These are phyloP conservation scores for Tylopilus subfusipes DNA, from an alignment of 768 basidiomycete genomes.

Conservation along the genomic window DNA sequence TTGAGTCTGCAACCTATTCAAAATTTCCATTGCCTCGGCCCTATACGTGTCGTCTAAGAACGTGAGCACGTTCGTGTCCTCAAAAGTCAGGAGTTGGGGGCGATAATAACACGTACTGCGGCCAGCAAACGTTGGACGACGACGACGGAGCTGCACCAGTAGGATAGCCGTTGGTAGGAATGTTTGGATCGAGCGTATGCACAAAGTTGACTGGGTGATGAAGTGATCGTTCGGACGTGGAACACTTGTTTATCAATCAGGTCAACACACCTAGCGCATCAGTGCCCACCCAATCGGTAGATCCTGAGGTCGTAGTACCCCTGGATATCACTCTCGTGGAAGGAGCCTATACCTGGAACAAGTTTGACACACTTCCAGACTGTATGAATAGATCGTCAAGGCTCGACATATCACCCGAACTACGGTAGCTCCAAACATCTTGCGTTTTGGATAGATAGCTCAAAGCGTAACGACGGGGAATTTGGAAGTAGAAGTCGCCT, in stretches of 20 bases:
- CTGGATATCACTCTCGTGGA: constrained; percentile 2
- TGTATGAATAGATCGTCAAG: background rate
- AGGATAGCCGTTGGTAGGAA: constrained; percentile 6
- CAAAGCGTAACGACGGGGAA: constrained; percentile 6
- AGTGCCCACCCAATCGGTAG: constrained; percentile 12
- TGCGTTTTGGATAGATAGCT: background rate
- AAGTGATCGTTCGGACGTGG: background rate
- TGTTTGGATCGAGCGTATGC: constrained; percentile 11
- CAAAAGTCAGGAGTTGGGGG: background rate
- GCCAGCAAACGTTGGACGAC: background rate
- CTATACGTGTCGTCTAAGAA: background rate
- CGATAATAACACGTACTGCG: background rate
- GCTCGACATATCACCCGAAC: background rate
- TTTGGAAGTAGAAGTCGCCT: background rate
- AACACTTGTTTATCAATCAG: background rate
- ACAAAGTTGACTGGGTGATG: constrained; percentile 15
- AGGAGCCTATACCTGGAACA: background rate
- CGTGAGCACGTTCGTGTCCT: background rate
- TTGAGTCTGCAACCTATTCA: background rate
- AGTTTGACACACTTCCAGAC: background rate
- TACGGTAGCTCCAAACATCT: background rate
- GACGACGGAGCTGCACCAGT: constrained; percentile 7
- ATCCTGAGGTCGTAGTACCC: constrained; percentile 14
- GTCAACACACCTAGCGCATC: constrained; percentile 10
- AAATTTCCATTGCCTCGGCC: background rate